phyloP scores from a whole-genome alignment of 1,284 basidiomycete genomes.

The Schizophyllum commune region DNA sequence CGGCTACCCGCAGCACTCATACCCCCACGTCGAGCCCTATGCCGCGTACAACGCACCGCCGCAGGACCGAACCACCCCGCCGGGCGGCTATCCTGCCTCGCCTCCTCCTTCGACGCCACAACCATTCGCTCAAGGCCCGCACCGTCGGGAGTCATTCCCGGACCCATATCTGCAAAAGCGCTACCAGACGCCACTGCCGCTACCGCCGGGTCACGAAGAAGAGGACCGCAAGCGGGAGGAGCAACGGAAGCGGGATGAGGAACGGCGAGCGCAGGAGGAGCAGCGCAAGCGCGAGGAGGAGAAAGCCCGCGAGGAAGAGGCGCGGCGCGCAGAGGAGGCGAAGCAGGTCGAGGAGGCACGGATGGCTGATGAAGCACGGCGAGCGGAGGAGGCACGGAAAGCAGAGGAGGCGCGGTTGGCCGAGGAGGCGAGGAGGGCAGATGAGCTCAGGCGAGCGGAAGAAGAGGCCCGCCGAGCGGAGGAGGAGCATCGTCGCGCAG shows the following conservation, averaged over 20 bases:
- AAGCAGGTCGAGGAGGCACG: neutral
- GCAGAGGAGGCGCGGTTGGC: neutral
- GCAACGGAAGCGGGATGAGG: slow-evolving; percentile 7
- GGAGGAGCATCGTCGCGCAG: neutral
- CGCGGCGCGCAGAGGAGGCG: neutral
- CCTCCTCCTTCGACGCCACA: slow-evolving; percentile 6
- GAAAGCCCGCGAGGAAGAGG: slow-evolving; percentile 12
- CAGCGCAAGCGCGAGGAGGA: slow-evolving; percentile 11
- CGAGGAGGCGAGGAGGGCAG: neutral
- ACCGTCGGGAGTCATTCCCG: slow-evolving; percentile 17
- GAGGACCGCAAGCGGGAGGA: slow-evolving; percentile 1
- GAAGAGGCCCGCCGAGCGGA: neutral
- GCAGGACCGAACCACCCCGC: neutral
- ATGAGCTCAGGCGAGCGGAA: neutral
- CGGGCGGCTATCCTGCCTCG: slow-evolving; percentile 3
- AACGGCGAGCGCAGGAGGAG: slow-evolving; percentile 14
- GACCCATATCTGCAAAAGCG: slow-evolving; percentile 37
- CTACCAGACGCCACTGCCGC: slow-evolving; percentile 43
- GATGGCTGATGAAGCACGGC: neutral
- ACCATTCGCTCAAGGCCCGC: slow-evolving; percentile 7
- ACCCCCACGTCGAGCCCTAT: neutral
- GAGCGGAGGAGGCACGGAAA: neutral
- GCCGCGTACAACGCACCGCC: neutral
- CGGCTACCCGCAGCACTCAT: slow-evolving; percentile 1
- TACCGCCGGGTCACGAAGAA: slow-evolving; percentile 28